A percentile compares a stretch with the other conserved stretches of the same genome.
These are phyloP conservation scores for Suhomyces tanzawaensis DNA, from an alignment of 805 yeast genomes.

Conservation along the genomic window DNA sequence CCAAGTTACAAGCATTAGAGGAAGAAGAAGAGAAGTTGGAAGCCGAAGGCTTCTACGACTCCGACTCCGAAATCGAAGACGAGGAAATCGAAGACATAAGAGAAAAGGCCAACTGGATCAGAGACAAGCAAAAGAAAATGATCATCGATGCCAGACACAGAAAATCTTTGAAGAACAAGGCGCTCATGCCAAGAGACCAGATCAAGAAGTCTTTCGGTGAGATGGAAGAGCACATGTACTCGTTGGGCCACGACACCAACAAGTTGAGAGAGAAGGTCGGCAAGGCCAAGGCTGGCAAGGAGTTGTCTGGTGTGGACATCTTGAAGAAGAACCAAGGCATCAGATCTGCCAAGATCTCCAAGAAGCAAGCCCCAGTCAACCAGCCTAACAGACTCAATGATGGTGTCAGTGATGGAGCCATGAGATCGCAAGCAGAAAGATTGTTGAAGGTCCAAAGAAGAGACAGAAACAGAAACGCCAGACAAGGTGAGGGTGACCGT, in stretches of 20 bases:
- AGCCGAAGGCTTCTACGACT: slow-evolving; percentile 91
- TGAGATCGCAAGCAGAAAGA: slow-evolving; percentile 82
- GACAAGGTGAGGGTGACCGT: slow-evolving; percentile 96
- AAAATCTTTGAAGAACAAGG: slow-evolving; percentile 82
- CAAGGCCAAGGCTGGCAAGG: slow-evolving; percentile 42
- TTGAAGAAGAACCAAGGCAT: slow-evolving; percentile 55
- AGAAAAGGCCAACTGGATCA: slow-evolving; percentile 92
- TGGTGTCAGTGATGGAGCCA: slow-evolving; percentile 79
- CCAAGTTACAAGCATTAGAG: slow-evolving; percentile 90
- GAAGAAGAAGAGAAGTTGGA: slow-evolving; percentile 96
- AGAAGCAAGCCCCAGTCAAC: slow-evolving; percentile 46
- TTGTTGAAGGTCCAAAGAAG: slow-evolving; percentile 87
- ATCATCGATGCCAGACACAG: slow-evolving; percentile 81
- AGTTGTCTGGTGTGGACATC: slow-evolving; percentile 74
- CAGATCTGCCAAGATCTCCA: slow-evolving; percentile 40
- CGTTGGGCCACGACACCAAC: slow-evolving; percentile 83
- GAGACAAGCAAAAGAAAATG: slow-evolving; percentile 94
- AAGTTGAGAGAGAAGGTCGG: slow-evolving; percentile 49
- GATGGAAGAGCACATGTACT: slow-evolving; percentile 87
- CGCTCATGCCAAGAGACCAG: slow-evolving; percentile 89
- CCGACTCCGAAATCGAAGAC: slow-evolving; percentile 68
- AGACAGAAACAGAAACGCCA: slow-evolving; percentile 87
- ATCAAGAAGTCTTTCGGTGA: slow-evolving; percentile 68
- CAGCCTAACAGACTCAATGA: slow-evolving; percentile 82
- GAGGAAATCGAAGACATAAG: slow-evolving; percentile 50